Evolutionary conservation across 768 basidiomycete genomes (phyloP).

Genomic region (Lactarius hatsudake): DNA sequence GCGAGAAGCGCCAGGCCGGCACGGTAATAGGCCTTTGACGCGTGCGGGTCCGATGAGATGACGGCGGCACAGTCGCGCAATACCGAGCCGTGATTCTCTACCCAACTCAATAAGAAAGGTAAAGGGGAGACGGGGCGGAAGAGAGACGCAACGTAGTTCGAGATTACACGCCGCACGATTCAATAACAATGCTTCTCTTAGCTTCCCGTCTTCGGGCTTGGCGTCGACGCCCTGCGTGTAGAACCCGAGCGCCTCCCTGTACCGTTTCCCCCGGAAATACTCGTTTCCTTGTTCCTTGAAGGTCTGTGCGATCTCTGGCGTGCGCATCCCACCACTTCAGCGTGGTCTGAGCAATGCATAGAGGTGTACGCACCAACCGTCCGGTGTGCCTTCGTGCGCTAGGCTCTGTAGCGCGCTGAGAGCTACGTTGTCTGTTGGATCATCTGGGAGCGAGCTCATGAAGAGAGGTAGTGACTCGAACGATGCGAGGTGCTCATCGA

Average conservation of each 20-base stretch:
- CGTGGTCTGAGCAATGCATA: neutral
- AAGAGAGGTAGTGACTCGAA: slow-evolving; percentile 82
- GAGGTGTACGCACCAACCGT: slow-evolving; percentile 60
- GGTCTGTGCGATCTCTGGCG: slow-evolving; percentile 78
- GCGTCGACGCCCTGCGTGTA: slow-evolving; percentile 90
- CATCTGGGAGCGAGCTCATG: slow-evolving; percentile 86
- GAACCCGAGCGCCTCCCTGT: slow-evolving; percentile 83
- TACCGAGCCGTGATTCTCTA: slow-evolving; percentile 87
- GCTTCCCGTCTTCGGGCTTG: slow-evolving; percentile 57
- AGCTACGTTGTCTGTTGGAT: slow-evolving; percentile 53
- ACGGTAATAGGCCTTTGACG: slow-evolving; percentile 85
- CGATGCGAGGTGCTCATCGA: slow-evolving; percentile 40
- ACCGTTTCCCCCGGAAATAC: slow-evolving; percentile 83
- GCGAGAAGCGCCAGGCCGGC: slow-evolving; percentile 75
- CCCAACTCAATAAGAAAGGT: neutral
- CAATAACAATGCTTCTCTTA: slow-evolving; percentile 69
- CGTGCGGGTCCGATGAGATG: slow-evolving; percentile 55
- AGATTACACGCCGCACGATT: slow-evolving; percentile 95
- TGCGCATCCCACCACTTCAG: slow-evolving; percentile 4
- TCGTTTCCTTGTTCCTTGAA: slow-evolving; percentile 98
- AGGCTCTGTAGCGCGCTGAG: slow-evolving; percentile 84
- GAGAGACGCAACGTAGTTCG: slow-evolving; percentile 60
- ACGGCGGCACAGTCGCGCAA: slow-evolving; percentile 81
- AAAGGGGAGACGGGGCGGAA: neutral
- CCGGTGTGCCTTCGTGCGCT: slow-evolving; percentile 85